Base-by-base conservation (phyloP, 768 basidiomycete species). In the Lactarius vividus region DNA sequence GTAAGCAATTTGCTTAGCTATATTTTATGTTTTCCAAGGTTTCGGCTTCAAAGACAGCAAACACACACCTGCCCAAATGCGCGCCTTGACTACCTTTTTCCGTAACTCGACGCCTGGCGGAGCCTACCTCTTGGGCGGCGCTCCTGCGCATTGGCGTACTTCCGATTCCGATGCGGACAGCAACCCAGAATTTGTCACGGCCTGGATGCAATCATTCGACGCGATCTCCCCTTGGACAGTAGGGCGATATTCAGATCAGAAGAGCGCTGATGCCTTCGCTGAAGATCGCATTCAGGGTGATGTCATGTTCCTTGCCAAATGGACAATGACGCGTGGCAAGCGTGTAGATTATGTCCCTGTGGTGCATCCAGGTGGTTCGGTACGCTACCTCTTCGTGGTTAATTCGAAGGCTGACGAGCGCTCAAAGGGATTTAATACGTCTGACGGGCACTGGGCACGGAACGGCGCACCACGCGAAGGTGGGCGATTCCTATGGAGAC, bases 191-290 rank as follows among this genome's bases (percentile, higher is more conserved):
- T 92, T 89, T 67, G 70, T 86, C 15, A 78, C 84, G 57, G 80
- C 91, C 11, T 93, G 88, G 87, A 77, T 91, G 11, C 85, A 86
- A n/a, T 85, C 85, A 28, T 90, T 92, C 65, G 90, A 92, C 67
- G 88, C 89, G 4, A 83, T 92, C 63, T 88, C 86, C 26, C 92
- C 92, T 8, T 94, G 92, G 92, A 91, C 88, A 7, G 81, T 94
- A 11, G 92, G 92, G 4, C 79, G 89, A 39, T 92, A 85, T 73
- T 77, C 77, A 23, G 82, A 80, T 65, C 82, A 85, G 66, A 79
- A 80, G 52, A 85, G 85, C 16, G 89, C 86, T 1, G 88, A 91
- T 61, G 66, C 74, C 7, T 92, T 87, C 74, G 84, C 84, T 9
- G 80, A 84, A 70, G 80, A 80, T 11, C 85, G 82, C 57, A 85